These are phyloP conservation scores for Pyrus communis DNA, from an alignment of 306 rosid genomes.

Conservation along the genomic window DNA sequence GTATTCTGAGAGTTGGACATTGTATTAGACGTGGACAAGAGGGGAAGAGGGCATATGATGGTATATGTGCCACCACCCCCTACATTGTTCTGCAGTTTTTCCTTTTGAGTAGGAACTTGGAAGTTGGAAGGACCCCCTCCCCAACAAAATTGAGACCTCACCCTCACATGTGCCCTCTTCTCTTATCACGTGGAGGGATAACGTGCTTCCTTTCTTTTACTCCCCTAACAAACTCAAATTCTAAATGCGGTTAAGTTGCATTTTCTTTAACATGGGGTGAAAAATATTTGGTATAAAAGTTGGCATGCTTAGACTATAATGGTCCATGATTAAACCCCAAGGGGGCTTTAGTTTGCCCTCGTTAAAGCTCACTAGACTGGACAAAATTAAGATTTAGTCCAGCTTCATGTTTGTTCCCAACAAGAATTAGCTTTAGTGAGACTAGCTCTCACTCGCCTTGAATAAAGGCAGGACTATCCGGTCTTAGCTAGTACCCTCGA, in stretches of 20 bases:
- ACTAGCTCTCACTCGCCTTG: no score
- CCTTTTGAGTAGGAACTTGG: neutral
- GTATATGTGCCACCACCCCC: neutral
- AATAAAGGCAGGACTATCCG: no score
- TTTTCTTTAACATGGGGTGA: neutral
- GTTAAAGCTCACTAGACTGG: no score
- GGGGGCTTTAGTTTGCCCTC: no score
- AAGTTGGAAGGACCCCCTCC: neutral
- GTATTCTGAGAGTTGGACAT: no score
- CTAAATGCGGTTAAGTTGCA: neutral
- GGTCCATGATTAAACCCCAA: neutral
- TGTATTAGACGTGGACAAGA: neutral
- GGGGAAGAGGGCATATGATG: neutral
- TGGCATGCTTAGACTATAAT: neutral
- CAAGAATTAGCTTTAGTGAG: no score
- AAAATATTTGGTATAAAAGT: neutral
- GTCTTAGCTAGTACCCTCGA: no score
- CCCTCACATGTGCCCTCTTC: conserved; percentile 6
- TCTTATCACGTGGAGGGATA: neutral
- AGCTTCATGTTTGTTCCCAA: no score
- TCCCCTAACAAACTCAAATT: no score
- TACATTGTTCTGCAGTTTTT: neutral
- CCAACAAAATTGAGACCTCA: neutral
- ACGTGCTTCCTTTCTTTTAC: neutral
- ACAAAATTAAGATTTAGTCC: no score